phyloP scores from a whole-genome alignment of 805 yeast species.

The Metschnikowia colocasiae region DNA sequence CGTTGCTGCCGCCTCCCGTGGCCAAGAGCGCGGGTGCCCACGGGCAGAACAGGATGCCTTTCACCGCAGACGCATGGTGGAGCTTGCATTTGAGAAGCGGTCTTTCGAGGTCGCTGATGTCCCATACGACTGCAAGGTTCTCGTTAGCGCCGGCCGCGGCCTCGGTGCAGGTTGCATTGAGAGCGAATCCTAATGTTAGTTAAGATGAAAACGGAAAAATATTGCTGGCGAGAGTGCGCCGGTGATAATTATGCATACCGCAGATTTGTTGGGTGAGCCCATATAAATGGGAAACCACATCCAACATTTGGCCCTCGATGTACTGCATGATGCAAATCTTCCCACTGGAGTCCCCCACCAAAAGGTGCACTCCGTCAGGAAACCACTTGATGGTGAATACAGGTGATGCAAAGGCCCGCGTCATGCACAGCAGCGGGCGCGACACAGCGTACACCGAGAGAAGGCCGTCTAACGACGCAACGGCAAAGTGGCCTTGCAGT shows the following conservation, averaged over 20 bases:
- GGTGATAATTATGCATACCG: constrained; percentile 23
- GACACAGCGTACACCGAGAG: constrained; percentile 40
- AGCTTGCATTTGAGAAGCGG: constrained; percentile 49
- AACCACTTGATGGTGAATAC: constrained; percentile 64
- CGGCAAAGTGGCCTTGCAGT: constrained; percentile 41
- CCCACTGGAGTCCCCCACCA: constrained; percentile 67
- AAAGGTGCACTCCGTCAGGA: constrained; percentile 39
- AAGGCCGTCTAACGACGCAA: constrained; percentile 59
- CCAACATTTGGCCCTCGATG: constrained; percentile 12
- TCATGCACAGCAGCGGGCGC: constrained; percentile 28
- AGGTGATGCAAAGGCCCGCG: constrained; percentile 8
- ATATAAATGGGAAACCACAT: constrained; percentile 18
- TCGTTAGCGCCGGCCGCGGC: constrained; percentile 85
- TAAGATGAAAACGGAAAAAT: not conserved
- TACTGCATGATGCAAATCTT: constrained; percentile 43
- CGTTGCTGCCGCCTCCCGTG: constrained; percentile 89
- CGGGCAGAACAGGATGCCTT: constrained; percentile 87
- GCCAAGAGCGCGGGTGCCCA: constrained; percentile 80
- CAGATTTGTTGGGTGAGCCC: constrained; percentile 38
- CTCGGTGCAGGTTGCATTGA: constrained; percentile 50
- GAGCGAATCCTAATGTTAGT: constrained; percentile 50
- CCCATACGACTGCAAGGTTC: constrained; percentile 77
- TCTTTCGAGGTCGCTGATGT: constrained; percentile 31
- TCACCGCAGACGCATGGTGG: constrained; percentile 81
- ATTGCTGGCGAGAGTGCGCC: no score